Evolutionary conservation across 2,329 filamentous ascomycete genomes (phyloP), one percentile per base, ranked within the genome.

Genomic region (Trichoderma atroviride): DNA sequence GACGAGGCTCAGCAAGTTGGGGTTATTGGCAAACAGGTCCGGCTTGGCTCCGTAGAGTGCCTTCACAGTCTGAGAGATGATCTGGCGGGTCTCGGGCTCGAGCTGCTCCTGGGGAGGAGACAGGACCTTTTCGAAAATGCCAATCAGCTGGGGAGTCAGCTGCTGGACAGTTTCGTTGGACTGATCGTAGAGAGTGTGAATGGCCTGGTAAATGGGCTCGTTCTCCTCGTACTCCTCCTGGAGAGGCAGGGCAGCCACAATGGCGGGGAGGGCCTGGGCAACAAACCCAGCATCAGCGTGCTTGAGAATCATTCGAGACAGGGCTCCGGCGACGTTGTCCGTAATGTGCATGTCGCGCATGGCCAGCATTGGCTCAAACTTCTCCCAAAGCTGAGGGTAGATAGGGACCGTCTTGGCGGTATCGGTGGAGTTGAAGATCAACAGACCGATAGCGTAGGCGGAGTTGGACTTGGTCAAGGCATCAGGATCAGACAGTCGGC

Each of bases 211-310:
- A 70, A 98, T 90, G 10, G 96, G 94, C 76, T 93, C 92, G 82
- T 99, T 98, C 87, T 98, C 96, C 81, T 97, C 94, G 75, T 88
- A 98, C 80, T 98, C 96, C 78, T 97, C 94, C 80, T 92, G 92
- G 72, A 98, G 85, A 11, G 96, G 96, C 47, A 98, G 87, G 33
- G 94, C 87, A 71, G 88, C 87, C 69, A 96, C 87, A 33, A 98
- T 83, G 0, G 89, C 89, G 31, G 95, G 94, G 1, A 99, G 87
- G 24, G 97, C 92, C 70, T 97, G 90, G 50, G 86, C 82, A 65
- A 97, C 86, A 22, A 95, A 94, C 11, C 96, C 90, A 74, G 88
- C 88, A 74, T 95, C 89, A n/a, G 92, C 91, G 81, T 97, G 91
- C 76, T 92, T 92, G 78, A 92, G 88, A 80, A 98, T 97, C 91